Evolutionary conservation across 768 basidiomycete genomes (phyloP).

Genomic region (Punctularia strigosozonata): DNA sequence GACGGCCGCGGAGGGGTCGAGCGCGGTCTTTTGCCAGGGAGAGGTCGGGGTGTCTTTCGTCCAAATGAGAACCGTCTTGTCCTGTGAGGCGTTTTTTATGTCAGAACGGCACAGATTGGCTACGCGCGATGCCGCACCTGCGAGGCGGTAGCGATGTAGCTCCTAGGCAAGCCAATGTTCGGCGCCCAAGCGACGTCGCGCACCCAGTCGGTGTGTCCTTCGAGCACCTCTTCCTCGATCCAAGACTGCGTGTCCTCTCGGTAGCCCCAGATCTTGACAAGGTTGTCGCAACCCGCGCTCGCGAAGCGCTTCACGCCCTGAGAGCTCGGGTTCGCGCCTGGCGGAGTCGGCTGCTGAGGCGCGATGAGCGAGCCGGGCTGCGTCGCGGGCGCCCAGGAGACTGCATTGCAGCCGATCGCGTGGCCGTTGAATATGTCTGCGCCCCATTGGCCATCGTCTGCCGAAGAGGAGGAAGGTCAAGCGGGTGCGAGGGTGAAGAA

Average conservation of each 20-base stretch:
- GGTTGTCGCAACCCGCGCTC: conserved; percentile 91
- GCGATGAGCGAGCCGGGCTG: conserved; percentile 77
- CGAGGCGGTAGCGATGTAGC: conserved; percentile 92
- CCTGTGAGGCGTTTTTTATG: conserved; percentile 21
- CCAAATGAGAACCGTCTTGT: conserved; percentile 87
- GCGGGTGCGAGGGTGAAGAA: no score
- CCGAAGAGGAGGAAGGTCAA: conserved; percentile 2
- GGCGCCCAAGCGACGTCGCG: conserved; percentile 99
- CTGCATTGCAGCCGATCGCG: conserved; percentile 92
- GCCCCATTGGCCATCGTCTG: conserved; percentile 95
- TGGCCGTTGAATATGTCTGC: conserved; percentile 93
- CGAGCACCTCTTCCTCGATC: conserved; percentile 82
- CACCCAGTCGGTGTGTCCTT: conserved; percentile 96
- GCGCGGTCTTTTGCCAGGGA: conserved; percentile 69
- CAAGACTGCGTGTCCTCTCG: conserved; percentile 81
- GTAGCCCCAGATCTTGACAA: conserved; percentile 90
- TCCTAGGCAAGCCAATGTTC: conserved; percentile 87
- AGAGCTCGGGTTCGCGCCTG: conserved; percentile 29
- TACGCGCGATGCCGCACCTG: conserved; percentile 36
- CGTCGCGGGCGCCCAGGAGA: conserved; percentile 93
- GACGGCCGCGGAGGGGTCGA: conserved; percentile 54
- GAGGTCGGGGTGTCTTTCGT: conserved; percentile 68
- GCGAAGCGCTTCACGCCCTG: conserved; percentile 80
- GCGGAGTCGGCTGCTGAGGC: conserved; percentile 42
- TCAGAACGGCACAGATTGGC: not conserved